Base-by-base conservation (phyloP, 345 rosid species). In the Fremontodendron californicum region DNA sequence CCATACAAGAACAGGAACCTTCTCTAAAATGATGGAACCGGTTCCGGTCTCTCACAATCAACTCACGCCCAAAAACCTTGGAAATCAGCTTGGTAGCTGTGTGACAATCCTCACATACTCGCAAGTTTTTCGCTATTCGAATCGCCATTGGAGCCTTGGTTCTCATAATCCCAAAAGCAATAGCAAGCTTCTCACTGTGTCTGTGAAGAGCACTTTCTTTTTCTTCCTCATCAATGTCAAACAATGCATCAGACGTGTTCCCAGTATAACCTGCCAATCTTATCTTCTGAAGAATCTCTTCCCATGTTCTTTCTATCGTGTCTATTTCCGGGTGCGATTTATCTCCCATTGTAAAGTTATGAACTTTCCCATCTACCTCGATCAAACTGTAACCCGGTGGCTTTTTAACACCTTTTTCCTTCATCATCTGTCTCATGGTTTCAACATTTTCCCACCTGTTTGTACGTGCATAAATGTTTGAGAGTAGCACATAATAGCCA, bases 171-270 rank as follows among this genome's bases (percentile, higher is more conserved):
- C 90, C 91, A 62, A 63, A 93, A 18, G 92, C 92, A 52, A 88
- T 88, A 0, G 97, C 95, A 19, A 88, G 93, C 84, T 93, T 91
- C 84, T 93, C 95, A 4, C 97, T 91, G 45, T 93, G 97, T 87
- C 75, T 79, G 63, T 86, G 86, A 66, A 91, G 31, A 7, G 82
- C 75, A 7, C 75, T 87, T 76, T 91, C 92, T 62, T 92, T 92
- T 79, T 92, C 97, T 57, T 92, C 97, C 21, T 92, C 90, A 16
- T 91, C 97, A 60, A 92, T 79, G 75, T 92, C 97, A 33, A 85
- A 88, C 79, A 87, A 80, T 10, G 95, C 86, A 61, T 88, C 95
- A 0, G 78, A 70, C 1, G 85, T 83, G 70, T 87, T 89, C 57
- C 89, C 91, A 31, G 75, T 78, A 71, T 91, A 91, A 16, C 94